phyloP scores from a whole-genome alignment of 192 early-diverging fungal genomes.

The Coemansia sp. region DNA sequence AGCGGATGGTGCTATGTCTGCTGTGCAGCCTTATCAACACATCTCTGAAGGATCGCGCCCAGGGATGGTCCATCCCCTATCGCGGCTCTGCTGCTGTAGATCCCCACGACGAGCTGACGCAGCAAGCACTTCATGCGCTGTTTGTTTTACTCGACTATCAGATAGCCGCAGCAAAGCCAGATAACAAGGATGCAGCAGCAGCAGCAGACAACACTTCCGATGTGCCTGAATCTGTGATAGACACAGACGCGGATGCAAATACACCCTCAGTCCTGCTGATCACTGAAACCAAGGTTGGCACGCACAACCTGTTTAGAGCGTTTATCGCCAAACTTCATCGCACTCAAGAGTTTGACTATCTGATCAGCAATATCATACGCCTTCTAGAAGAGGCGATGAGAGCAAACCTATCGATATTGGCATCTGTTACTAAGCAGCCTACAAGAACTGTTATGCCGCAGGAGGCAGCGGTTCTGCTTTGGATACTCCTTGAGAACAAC shows the following conservation, averaged over 20 bases:
- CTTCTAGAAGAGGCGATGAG: slow-evolving; percentile 79
- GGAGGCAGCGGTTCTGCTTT: slow-evolving; percentile 81
- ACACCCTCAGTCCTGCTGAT: slow-evolving; percentile 44
- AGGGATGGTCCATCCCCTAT: slow-evolving; percentile 87
- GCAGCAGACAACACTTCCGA: neutral
- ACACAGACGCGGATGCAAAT: slow-evolving; percentile 13
- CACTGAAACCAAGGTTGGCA: slow-evolving; percentile 34
- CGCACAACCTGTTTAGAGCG: slow-evolving; percentile 73
- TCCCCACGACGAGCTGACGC: slow-evolving; percentile 69
- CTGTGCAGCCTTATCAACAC: slow-evolving; percentile 89
- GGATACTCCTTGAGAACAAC: slow-evolving; percentile 82
- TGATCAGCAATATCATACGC: slow-evolving; percentile 75
- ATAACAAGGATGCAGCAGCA: neutral
- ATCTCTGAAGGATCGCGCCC: slow-evolving; percentile 74
- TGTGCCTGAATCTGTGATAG: neutral
- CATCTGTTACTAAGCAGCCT: slow-evolving; percentile 40
- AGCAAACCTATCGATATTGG: slow-evolving; percentile 44
- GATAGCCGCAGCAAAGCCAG: slow-evolving; percentile 30
- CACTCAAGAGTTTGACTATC: slow-evolving; percentile 77
- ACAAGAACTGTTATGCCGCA: slow-evolving; percentile 42
- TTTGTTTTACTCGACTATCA: slow-evolving; percentile 71
- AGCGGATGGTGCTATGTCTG: slow-evolving; percentile 70
- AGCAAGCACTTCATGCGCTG: slow-evolving; percentile 65
- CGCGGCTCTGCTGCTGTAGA: slow-evolving; percentile 79
- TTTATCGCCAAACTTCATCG: slow-evolving; percentile 83